These are phyloP conservation scores for Przewalskia tangutica DNA, from an alignment of 257 asterid genomes.

Conservation along the genomic window DNA sequence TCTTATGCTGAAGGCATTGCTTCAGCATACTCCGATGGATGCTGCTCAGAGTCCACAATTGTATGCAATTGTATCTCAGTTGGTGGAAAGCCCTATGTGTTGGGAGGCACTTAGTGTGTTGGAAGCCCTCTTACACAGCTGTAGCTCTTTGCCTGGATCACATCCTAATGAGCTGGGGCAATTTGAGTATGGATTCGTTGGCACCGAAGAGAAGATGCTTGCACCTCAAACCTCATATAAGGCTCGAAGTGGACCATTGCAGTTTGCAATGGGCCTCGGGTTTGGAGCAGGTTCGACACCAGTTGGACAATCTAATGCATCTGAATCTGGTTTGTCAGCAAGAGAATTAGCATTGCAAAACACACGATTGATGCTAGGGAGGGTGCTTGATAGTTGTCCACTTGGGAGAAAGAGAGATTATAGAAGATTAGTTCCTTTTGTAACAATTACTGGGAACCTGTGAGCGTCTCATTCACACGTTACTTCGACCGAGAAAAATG, in stretches of 20 bases:
- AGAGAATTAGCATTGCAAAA: conserved; percentile 75
- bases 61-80: conserved; percentile 92
- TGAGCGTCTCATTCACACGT: conserved; percentile 6
- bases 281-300: conserved; percentile 36
- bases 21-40: conserved; percentile 94
- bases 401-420: conserved; percentile 92
- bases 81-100: conserved; percentile 91
- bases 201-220: conserved; percentile 59
- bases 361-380: conserved; percentile 81
- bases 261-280: conserved; percentile 36
- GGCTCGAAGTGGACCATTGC: conserved; percentile 93
- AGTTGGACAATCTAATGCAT: conserved; percentile 31
- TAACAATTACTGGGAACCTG: conserved; percentile 53
- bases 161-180: conserved; percentile 53
- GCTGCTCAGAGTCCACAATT: conserved; percentile 97
- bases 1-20: conserved; percentile 85
- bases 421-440: conserved; percentile 85
- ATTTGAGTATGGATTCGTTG: conserved; percentile 60
- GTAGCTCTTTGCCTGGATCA: conserved; percentile 79
- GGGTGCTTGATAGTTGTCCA: conserved; percentile 78
- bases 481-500: background rate
- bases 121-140: conserved; percentile 96
- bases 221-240: conserved; percentile 80
- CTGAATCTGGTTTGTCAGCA: conserved; percentile 49
- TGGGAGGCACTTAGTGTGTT: conserved; percentile 98